Percentiles rank a stretch among this genome's conserved stretches.
Evolutionary conservation across 2,329 filamentous ascomycete genomes (phyloP).

Genomic region (Sporothrix sp.): DNA sequence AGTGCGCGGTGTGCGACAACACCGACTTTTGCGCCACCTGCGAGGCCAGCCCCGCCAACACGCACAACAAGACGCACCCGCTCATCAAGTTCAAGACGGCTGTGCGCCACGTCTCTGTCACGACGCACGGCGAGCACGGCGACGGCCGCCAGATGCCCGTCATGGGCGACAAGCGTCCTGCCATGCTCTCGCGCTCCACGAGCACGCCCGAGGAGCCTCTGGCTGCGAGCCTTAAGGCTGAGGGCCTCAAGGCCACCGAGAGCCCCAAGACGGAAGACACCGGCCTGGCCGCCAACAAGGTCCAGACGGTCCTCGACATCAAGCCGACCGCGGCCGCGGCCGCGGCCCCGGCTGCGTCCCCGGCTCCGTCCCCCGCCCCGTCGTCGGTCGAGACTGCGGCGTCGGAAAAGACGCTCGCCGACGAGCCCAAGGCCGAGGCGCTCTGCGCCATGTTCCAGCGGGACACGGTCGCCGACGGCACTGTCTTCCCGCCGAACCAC

Average conservation of each 20-base stretch:
- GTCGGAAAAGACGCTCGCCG: neutral
- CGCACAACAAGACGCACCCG: constrained; percentile 91
- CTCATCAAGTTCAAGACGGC: constrained; percentile 95
- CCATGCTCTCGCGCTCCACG: too few species aligned
- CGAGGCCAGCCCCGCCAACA: constrained; percentile 75
- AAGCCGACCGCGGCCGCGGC: constrained; percentile 37
- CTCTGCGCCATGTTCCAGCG: constrained; percentile 56
- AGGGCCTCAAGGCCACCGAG: too few species aligned
- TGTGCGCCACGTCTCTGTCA: constrained; percentile 78
- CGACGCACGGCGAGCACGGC: constrained; percentile 68
- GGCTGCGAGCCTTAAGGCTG: too few species aligned
- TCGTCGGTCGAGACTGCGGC: too few species aligned
- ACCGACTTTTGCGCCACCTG: constrained; percentile 91
- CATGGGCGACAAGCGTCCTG: constrained; percentile 56
- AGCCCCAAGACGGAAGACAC: too few species aligned
- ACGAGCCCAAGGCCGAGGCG: constrained; percentile 23
- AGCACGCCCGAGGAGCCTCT: too few species aligned
- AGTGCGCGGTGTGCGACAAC: constrained; percentile 93
- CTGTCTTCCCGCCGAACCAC: constrained; percentile 56
- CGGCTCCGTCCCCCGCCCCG: too few species aligned
- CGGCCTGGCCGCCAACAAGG: constrained; percentile 13
- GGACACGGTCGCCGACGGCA: constrained; percentile 73
- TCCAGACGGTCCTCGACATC: constrained; percentile 62
- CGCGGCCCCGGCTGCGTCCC: too few species aligned
- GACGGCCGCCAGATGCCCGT: constrained; percentile 53